Base-by-base conservation (phyloP, 352 stramenopile genomes). In the Phytophthora parvispora region DNA sequence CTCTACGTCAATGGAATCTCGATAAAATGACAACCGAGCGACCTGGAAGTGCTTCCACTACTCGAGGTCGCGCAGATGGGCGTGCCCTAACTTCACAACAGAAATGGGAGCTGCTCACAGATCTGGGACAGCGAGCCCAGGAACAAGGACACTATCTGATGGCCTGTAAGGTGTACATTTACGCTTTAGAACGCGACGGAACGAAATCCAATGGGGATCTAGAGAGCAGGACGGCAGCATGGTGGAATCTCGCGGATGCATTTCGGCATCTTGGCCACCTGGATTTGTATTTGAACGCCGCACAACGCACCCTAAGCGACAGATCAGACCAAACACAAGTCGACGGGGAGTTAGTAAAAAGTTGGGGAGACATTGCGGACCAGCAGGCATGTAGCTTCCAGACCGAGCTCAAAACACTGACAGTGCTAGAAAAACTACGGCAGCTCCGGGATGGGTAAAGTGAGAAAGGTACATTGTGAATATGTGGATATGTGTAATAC, bases 251-350 rank as follows among this genome's bases (percentile, higher is more conserved):
- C n/a, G 78, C 77, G 3, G 84, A 94, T 61, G 63, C 75, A 7
- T 90, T 92, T 64, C 81, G 81, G 0, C 86, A 92, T 49, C 56
- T 94, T 20, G 83, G 83, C 0, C 68, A 79, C 18, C 16, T 90
- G 6, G 83, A 89, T 10, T 53, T 88, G 50, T 90, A 87, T 42
- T 54, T 90, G 1, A 75, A 82, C 22, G 83, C 75, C 12, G 72
- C 52, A 9, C 55, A 50, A 13, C 77, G 77, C 20, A 77, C 64
- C 20, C 59, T 69, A 28, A 20, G 9, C 12, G 27, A 15, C 7
- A 28, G 20, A 4, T 54, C 32, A 36, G 22, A 48, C 28, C n/a
- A 54, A 22, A 29, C n/a, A n/a, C n/a, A 12, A 12, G n/a, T 34
- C 4, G 47, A 74, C 6, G 48, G 48, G n/a, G 10, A 54, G 4